Base-by-base conservation (phyloP, 805 yeast species). In the Torulaspora gathmanii region DNA sequence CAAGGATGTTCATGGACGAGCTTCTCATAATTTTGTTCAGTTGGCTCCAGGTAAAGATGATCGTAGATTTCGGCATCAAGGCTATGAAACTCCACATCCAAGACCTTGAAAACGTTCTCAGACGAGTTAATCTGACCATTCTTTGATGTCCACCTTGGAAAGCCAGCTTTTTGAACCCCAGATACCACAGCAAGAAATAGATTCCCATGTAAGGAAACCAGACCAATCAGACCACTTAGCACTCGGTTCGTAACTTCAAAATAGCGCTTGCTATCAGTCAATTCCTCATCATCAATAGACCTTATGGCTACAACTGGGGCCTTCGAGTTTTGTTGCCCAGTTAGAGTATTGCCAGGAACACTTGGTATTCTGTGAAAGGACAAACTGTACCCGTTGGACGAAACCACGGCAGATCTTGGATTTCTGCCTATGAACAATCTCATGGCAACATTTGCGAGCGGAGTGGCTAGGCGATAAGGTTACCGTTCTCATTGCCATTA, bases 1-100 rank as follows among this genome's bases (percentile, higher is more conserved):
- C 97, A 89, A 0, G 98, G 98, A 60, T 89, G 95, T 47, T 77
- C 82, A 35, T 57, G 53, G 3, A 67, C 60, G 22, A 61, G 58
- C 40, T 60, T 67, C n/a, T 64, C 66, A 28, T 53, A 50, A 37
- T 49, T 55, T 37, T 55, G 54, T 45, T 58, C 58, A 1, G 58
- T 40, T 34, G 51, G 44, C 34, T 56, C 63, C 40, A 53, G 59
- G 36, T 46, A 58, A 40, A 63, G 49, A 15, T 44, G 40, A 58
- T 83, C 91, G 56, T 64, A 80, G 28, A 69, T 71, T 37, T 76
- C 79, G 37, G 74, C 75, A 47, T 77, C 78, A 34, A 85, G 67
- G 54, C 90, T 82, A 47, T 76, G 75, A 58, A 83, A 83, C 44
- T 79, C 80, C 1, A 82, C 84, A 19, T 75, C 79, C n/a, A 73